Evolutionary conservation across 345 rosid species (phyloP).

Genomic region (Triadica sebifera): DNA sequence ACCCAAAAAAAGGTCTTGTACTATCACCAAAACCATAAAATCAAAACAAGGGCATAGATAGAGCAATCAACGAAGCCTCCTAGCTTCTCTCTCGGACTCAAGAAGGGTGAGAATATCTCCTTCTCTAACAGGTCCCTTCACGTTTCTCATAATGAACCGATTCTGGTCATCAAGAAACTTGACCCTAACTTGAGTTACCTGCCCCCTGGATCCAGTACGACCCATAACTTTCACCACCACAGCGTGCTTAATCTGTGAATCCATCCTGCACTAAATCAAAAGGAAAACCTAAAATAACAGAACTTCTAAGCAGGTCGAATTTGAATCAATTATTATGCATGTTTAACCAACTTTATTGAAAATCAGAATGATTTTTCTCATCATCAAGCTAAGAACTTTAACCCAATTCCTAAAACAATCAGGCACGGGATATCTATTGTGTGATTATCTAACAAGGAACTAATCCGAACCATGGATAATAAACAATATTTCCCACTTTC

Average conservation of each 20-base stretch:
- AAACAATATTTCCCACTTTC: constrained; percentile 10
- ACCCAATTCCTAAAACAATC: no score
- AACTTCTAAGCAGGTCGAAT: no score
- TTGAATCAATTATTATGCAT: no score
- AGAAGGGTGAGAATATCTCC: constrained; percentile 78
- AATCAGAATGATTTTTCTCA: no score
- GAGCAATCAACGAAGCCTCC: constrained; percentile 58
- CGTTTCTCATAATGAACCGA: constrained; percentile 81
- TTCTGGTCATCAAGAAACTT: constrained; percentile 66
- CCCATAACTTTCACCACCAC: constrained; percentile 89
- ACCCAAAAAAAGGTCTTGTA: neutral
- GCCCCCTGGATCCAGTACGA: constrained; percentile 84
- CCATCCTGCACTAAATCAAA: constrained; percentile 39
- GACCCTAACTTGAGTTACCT: constrained; percentile 85
- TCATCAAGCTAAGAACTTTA: constrained; percentile 10
- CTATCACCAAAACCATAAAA: neutral
- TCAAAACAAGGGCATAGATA: neutral
- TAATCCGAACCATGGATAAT: no score
- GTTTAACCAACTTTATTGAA: no score
- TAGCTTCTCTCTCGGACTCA: constrained; percentile 85
- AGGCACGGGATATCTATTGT: neutral
- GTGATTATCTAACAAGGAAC: no score
- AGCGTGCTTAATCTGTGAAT: constrained; percentile 71
- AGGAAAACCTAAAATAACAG: constrained; percentile 17
- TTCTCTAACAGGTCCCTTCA: constrained; percentile 83